Percentiles rank a stretch among this genome's conserved stretches.
Conservation (phyloP, 2,329 filamentous ascomycete species). For the Colletotrichum coccodes region DNA sequence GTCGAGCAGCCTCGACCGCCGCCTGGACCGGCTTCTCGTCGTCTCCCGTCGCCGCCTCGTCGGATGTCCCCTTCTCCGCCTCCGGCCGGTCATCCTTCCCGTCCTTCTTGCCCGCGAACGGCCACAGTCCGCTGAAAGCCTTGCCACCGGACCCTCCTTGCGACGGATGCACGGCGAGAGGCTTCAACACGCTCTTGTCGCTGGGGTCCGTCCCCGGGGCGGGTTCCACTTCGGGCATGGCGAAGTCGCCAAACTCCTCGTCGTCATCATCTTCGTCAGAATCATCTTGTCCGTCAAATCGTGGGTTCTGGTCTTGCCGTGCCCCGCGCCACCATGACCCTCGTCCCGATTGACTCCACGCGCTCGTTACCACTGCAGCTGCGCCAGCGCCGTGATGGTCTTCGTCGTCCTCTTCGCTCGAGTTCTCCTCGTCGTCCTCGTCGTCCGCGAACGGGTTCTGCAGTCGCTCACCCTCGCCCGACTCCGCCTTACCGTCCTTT, state of each 20-base stretch:
- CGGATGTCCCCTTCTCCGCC: slow-evolving; percentile 38
- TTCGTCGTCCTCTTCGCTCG: slow-evolving; percentile 64
- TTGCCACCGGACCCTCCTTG: slow-evolving; percentile 45
- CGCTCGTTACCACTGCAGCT: slow-evolving; percentile 41
- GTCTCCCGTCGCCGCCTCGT: slow-evolving; percentile 43
- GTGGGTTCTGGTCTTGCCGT: slow-evolving; percentile 39
- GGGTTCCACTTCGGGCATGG: slow-evolving; percentile 66
- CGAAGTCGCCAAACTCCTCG: slow-evolving; percentile 76
- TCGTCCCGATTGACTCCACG: slow-evolving; percentile 38
- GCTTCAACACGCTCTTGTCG: slow-evolving; percentile 62
- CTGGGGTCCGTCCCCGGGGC: slow-evolving; percentile 40
- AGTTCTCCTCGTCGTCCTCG: slow-evolving; percentile 57
- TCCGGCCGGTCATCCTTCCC: slow-evolving; percentile 45
- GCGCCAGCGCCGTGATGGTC: slow-evolving; percentile 38
- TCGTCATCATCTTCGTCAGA: slow-evolving; percentile 65
- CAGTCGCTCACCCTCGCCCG: slow-evolving; percentile 39
- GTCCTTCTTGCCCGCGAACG: slow-evolving; percentile 54
- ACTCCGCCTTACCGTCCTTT: slow-evolving; percentile 41
- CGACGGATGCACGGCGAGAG: slow-evolving; percentile 63
- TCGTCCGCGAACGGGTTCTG: slow-evolving; percentile 68
- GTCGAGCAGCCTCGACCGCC: slow-evolving; percentile 61
- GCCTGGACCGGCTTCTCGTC: slow-evolving; percentile 54
- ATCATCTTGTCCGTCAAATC: slow-evolving; percentile 55
- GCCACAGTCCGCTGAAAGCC: slow-evolving; percentile 65
- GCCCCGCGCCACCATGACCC: slow-evolving; percentile 62